These are phyloP conservation scores for Monosporascus ibericus DNA, from an alignment of 2,329 filamentous ascomycete species.

Conservation along the genomic window DNA sequence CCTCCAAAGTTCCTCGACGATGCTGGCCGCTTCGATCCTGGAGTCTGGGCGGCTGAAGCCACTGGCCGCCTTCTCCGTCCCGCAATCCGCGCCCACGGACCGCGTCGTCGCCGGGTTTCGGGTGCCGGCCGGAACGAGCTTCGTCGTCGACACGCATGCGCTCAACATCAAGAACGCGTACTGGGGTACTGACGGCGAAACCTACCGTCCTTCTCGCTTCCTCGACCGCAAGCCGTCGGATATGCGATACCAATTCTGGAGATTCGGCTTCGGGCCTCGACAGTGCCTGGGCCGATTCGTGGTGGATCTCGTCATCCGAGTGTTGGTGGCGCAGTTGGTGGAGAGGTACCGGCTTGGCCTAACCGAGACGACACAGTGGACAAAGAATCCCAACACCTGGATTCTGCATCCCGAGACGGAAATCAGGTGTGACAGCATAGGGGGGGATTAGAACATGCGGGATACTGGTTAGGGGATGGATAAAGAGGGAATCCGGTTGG, in stretches of 20 bases:
- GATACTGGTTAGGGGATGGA: too few relatives aligned
- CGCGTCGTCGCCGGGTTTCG: constrained; percentile 27
- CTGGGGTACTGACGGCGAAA: constrained; percentile 31
- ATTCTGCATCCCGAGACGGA: constrained; percentile 7
- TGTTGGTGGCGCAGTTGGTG: constrained; percentile 11
- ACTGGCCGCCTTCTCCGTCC: constrained; percentile 33
- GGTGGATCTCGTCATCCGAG: constrained; percentile 29
- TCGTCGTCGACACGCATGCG: constrained; percentile 36
- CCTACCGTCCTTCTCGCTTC: constrained; percentile 29
- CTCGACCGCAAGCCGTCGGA: constrained; percentile 8
- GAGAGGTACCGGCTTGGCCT: constrained; percentile 5
- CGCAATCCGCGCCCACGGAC: constrained; percentile 31
- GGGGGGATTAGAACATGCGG: too few relatives aligned
- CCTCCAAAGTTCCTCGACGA: constrained; percentile 1
- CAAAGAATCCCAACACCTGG: constrained; percentile 8
- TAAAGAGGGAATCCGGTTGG: too few relatives aligned
- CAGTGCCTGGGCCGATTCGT: constrained; percentile 37
- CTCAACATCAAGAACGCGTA: constrained; percentile 33
- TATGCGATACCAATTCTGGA: constrained; percentile 33
- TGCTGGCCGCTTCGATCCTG: constrained; percentile 28
- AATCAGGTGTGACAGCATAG: too few relatives aligned
- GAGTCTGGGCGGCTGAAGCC: constrained; percentile 34
- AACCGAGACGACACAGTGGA: constrained; percentile 1
- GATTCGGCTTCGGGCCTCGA: constrained; percentile 39
- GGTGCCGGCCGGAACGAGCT: constrained; percentile 31